Conservation (phyloP, 371 early-diverging fungal genomes). For the Zancudomyces culisetae region DNA sequence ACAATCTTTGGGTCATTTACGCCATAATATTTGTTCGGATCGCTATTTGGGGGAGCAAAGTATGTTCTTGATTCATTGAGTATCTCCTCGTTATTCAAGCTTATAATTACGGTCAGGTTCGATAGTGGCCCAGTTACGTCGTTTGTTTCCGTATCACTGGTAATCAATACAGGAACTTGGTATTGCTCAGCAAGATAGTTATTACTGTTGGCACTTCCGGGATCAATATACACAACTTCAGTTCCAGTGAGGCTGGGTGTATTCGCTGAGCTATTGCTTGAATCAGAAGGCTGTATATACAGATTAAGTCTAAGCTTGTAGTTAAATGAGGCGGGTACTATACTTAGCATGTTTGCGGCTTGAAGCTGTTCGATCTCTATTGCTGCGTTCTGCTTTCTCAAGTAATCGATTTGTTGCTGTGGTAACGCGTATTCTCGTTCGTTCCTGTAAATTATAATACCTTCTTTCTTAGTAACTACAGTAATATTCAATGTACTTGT, state of each 20-base stretch:
- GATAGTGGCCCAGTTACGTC: not conserved
- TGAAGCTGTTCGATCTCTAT: not conserved
- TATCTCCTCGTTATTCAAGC: not conserved
- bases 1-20: not conserved
- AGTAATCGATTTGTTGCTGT: not conserved
- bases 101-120: not conserved
- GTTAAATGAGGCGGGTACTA: not conserved
- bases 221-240: not conserved
- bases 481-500: not conserved
- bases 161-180: not conserved
- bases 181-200: no score
- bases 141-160: not conserved
- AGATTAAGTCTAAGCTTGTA: not conserved
- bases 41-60: not conserved
- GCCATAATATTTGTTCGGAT: not conserved
- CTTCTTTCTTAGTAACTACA: not conserved
- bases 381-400: not conserved
- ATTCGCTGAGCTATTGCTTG: not conserved
- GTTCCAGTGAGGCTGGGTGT: not conserved
- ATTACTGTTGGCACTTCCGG: no score
- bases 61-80: not conserved
- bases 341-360: not conserved
- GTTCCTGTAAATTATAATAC: not conserved
- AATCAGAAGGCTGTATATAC: no score
- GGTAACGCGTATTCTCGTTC: not conserved